A percentile compares a stretch with the other conserved stretches of the same genome.
phyloP scores from a whole-genome alignment of 2,329 filamentous ascomycete species.

The Epichloe elymi region DNA sequence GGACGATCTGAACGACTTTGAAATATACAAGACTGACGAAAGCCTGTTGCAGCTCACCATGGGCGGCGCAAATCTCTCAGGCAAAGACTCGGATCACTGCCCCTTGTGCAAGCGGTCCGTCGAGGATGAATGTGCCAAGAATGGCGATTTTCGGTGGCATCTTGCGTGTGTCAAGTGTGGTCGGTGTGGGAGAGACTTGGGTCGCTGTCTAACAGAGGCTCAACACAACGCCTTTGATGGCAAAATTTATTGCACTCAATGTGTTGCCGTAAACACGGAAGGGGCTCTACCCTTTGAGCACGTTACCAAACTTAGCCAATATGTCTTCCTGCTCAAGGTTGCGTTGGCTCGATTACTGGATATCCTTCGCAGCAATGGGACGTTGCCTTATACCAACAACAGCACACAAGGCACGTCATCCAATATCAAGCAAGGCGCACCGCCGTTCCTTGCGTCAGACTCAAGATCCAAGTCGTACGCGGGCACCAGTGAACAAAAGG shows the following conservation, averaged over 20 bases:
- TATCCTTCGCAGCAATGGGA: constrained; percentile 72
- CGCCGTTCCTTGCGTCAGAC: constrained; percentile 42
- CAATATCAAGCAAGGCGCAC: constrained; percentile 12
- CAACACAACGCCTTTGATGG: constrained; percentile 55
- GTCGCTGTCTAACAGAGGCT: constrained; percentile 53
- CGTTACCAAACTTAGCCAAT: constrained; percentile 82
- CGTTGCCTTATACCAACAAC: constrained; percentile 65
- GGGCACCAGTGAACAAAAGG: constrained; percentile 34
- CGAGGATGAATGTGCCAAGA: constrained; percentile 80
- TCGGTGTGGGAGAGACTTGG: constrained; percentile 51
- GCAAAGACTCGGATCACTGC: constrained; percentile 76
- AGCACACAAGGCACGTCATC: constrained; percentile 22
- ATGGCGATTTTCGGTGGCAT: constrained; percentile 71
- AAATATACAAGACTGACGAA: constrained; percentile 60
- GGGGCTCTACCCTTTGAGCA: constrained; percentile 46
- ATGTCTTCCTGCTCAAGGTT: constrained; percentile 83
- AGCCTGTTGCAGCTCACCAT: constrained; percentile 51
- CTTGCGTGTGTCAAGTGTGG: constrained; percentile 68
- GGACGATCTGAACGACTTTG: constrained; percentile 71
- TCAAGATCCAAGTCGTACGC: constrained; percentile 63
- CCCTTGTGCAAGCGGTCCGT: constrained; percentile 71
- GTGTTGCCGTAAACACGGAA: constrained; percentile 45
- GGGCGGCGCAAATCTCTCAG: constrained; percentile 53
- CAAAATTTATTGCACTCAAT: constrained; percentile 58
- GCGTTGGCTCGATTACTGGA: constrained; percentile 81